Base-by-base conservation (phyloP, 108 stramenopile genomes). In the Tribonema minus region DNA sequence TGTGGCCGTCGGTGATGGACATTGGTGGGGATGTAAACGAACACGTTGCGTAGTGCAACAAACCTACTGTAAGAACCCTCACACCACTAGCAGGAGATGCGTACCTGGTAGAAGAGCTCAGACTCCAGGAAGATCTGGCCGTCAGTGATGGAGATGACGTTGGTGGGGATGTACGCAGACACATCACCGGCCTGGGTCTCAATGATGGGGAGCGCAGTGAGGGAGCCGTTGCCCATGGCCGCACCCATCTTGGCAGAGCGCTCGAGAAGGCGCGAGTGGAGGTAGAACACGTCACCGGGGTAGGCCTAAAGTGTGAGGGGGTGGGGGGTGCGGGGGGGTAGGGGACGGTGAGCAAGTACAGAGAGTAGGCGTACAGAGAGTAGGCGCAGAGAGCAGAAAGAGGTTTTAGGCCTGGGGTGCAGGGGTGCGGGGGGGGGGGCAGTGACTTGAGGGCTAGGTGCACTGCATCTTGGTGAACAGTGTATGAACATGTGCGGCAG, bases 131-230 rank as follows among this genome's bases (percentile, higher is more conserved):
- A 98, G 85, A 98, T 98, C 90, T 98, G 97, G 84, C 97, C 97
- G 90, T 98, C 97, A 41, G 97, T 98, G 90, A 98, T 98, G 87
- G 94, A 95, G 88, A 98, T 98, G 61, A 98, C 97, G 77, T 98
- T 98, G 80, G 97, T 98, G 69, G 97, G 97, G 89, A 98, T 98
- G 92, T 98, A 98, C 30, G 97, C 97, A 72, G 97, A 98, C 92
- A 98, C 97, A 88, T 98, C 97, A 80, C 97, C 97, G 71, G 96
- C 97, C 85, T 98, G 97, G 75, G 97, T 98, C 93, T 98, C 97
- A 88, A 98, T 98, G 89, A 98, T 94, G 86, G 97, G 97, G 83
- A 98, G 94, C 70, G 97, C 97, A 67, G 97, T 98, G 71, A 98
- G 88, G 37, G 97, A 98, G 72, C 97, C 97, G 87, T 93, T 94